Base-by-base conservation (phyloP, 2,329 filamentous ascomycete genomes). In the Colletotrichum coccodes region DNA sequence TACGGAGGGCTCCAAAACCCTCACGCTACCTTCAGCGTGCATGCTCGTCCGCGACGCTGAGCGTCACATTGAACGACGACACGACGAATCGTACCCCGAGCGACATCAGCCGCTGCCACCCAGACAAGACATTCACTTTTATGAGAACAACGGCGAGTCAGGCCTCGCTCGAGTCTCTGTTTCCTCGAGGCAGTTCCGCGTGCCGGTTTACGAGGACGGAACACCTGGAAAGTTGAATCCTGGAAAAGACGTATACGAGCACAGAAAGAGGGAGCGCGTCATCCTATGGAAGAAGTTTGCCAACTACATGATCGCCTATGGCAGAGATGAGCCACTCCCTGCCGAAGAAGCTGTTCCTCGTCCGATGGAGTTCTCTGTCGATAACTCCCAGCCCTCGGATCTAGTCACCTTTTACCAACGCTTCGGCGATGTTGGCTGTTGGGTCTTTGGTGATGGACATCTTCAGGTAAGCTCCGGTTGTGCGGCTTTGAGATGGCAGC, bases 381-480 rank as follows among this genome's bases (percentile, higher is more conserved):
- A 71, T 56, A 44, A 60, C 32, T 54, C 66, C 30, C 81, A 75
- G 76, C 88, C 36, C 79, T 81, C 83, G 42, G 89, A 90, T 71
- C 82, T 94, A 58, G 91, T 95, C 50, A 92, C 90, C 1, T 95
- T 95, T 73, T 95, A 95, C 77, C 93, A 95, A 80, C 86, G 93
- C 54, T 91, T 94, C 69, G 92, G 93, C 49, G 92, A 93, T 74
- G 92, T 95, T 34, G 92, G 92, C 18, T 92, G 93, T 79, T 95
- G 92, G 92, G 90, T 90, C 57, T 95, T 95, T 75, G 89, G 88
- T 64, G 92, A 95, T 76, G 93, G 93, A 3, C 92, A 93, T 74
- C 86, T 95, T 72, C 92, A 93, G 84, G 90, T 91, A 82, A 72
- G 80, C 73, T 68, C 18, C 16, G 7, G 4, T 18, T 32, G 6